phyloP scores from a whole-genome alignment of 2,329 filamentous ascomycete genomes.

The Stenocarpella maydis region DNA sequence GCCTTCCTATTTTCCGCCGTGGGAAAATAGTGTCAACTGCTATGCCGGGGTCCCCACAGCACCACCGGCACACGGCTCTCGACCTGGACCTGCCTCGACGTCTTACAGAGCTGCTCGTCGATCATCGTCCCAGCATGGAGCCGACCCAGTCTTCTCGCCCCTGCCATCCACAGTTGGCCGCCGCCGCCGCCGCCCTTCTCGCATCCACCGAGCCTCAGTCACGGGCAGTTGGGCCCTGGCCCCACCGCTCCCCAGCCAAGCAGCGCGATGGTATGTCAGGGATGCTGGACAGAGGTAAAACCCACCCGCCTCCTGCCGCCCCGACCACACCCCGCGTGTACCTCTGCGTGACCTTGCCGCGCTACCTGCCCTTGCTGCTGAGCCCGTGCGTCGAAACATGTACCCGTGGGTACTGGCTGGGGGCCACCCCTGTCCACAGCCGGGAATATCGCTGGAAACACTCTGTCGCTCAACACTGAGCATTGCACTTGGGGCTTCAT shows the following conservation, averaged over 20 bases:
- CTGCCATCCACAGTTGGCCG: conserved; percentile 7
- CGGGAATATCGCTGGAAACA: conserved; percentile 25
- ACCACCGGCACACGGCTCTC: conserved; percentile 6
- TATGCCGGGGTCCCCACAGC: background rate
- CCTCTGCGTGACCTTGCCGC: conserved; percentile 16
- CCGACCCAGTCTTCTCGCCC: conserved; percentile 20
- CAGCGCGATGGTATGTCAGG: conserved; percentile 11
- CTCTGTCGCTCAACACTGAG: conserved; percentile 8
- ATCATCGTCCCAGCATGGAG: conserved; percentile 23
- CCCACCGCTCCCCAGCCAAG: background rate
- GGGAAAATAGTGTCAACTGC: no score
- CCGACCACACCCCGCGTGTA: conserved; percentile 10
- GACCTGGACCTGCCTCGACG: conserved; percentile 11
- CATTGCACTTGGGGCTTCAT: conserved; percentile 28
- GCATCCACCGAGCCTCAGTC: background rate
- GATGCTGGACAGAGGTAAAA: conserved; percentile 24
- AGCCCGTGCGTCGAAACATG: conserved; percentile 22
- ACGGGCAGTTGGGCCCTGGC: conserved; percentile 7
- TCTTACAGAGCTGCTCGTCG: conserved; percentile 13
- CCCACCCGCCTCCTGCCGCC: conserved; percentile 18
- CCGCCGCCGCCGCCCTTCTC: conserved; percentile 4
- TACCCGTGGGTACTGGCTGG: background rate
- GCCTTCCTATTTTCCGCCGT: conserved; percentile 18
- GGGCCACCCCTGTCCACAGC: conserved; percentile 12
- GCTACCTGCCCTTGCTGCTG: background rate